Base-by-base conservation (phyloP, 805 yeast genomes). In the Teunomyces lycoperdinae region DNA sequence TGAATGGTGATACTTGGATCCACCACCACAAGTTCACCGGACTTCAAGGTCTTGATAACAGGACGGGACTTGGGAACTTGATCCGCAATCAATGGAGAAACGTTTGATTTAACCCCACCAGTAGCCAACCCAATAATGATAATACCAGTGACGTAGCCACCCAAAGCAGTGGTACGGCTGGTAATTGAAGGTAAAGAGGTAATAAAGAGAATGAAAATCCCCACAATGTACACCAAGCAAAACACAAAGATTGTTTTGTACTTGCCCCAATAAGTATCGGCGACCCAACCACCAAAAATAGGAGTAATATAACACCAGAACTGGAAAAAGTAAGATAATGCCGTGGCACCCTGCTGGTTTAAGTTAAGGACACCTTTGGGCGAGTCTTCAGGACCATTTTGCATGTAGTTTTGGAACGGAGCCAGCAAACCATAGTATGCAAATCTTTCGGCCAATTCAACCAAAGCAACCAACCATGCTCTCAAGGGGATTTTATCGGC, bases 221-320 rank as follows among this genome's bases (percentile, higher is more conserved):
- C 88, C 38, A 76, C 48, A 16, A 83, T 70, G 63, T 86, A 86
- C 45, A 84, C 60, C 50, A 74, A 73, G 43, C 84, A 72, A 57
- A 84, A 84, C 26, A 76, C 70, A 56, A 78, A 74, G 58, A 87
- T 85, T 34, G 91, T 83, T 53, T 76, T 80, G 68, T 75, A 81
- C 60, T 85, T 83, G 48, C 94, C 92, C 71, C 78, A 77, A 63
- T 71, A 82, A 52, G 85, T 80, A 66, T 87, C 95, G 46, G 92
- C 82, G 24, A 86, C 55, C 65, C 81, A 79, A 47, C 89, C 94
- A 54, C 89, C 90, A 47, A 83, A 73, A 46, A 87, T 73, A 24
- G 95, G 95, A 36, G 91, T 84, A 41, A 85, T 73, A 62, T 86
- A 87, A 60, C 90, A 84, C 86, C 89, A 84, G 64, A 87, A 87